Percentiles rank a stretch among this genome's conserved stretches.
These are phyloP conservation scores for Euphrasia confusa DNA, from an alignment of 257 asterid genomes.

Conservation along the genomic window DNA sequence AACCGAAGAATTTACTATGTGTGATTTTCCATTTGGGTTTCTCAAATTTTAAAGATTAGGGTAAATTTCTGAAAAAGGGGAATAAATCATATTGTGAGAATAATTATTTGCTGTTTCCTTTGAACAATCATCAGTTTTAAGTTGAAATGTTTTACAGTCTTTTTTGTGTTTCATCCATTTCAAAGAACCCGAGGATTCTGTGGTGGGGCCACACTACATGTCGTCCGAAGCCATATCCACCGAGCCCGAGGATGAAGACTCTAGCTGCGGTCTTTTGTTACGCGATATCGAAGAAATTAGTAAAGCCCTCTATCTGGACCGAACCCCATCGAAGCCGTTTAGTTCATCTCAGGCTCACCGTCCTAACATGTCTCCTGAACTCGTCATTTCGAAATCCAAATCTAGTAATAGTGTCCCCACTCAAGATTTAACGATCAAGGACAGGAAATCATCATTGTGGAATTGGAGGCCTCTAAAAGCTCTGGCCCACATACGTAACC, in stretches of 20 bases:
- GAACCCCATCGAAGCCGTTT: conserved; percentile 37
- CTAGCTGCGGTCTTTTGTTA: conserved; percentile 49
- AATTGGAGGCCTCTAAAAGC: conserved; percentile 81
- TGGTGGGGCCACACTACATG: conserved; percentile 23
- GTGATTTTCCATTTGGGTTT: not conserved
- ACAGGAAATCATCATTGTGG: conserved; percentile 71
- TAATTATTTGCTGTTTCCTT: not conserved
- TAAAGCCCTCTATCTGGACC: conserved; percentile 65
- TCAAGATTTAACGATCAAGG: conserved; percentile 37
- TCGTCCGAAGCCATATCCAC: conserved; percentile 27
- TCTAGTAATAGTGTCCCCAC: conserved; percentile 20
- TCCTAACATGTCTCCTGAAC: conserved; percentile 23
- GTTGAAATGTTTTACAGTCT: not conserved
- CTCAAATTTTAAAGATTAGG: not conserved
- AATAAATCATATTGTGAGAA: not conserved
- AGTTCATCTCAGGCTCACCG: conserved; percentile 29
- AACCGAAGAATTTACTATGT: conserved; percentile 6
- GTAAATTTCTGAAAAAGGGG: not conserved
- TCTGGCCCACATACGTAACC: conserved; percentile 49
- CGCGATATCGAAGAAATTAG: conserved; percentile 79
- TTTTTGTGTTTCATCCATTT: not conserved
- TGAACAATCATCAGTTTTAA: conserved; percentile 10
- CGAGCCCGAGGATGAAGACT: conserved; percentile 37
- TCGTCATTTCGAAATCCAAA: conserved; percentile 29
- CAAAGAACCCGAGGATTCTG: conserved; percentile 4